Evolutionary conservation across 2,329 filamentous ascomycete genomes (phyloP).

Genomic region (Trichoderma koningii): DNA sequence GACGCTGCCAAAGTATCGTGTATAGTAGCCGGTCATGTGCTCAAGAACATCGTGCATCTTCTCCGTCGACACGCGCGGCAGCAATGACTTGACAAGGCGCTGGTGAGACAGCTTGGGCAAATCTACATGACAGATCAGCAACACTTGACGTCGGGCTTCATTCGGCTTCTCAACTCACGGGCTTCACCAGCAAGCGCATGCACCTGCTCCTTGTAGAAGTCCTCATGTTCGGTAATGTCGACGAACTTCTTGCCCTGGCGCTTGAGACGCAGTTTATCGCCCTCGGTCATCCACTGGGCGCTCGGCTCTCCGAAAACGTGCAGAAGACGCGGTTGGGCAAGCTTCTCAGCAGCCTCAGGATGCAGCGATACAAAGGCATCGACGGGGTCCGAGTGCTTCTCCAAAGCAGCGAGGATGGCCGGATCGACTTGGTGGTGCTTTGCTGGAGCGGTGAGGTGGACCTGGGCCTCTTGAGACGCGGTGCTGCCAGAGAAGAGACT

Average conservation of each 20-base stretch:
- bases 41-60: slow-evolving; percentile 67
- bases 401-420: slow-evolving; percentile 33
- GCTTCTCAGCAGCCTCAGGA: slow-evolving; percentile 34
- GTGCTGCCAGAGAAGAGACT: slow-evolving; percentile 20
- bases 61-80: slow-evolving; percentile 60
- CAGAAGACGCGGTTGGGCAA: slow-evolving; percentile 56
- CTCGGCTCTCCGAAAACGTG: slow-evolving; percentile 65
- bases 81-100: slow-evolving; percentile 56
- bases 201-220: slow-evolving; percentile 44
- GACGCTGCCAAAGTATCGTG: slow-evolving; percentile 53
- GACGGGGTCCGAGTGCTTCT: slow-evolving; percentile 36
- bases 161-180: slow-evolving; percentile 30
- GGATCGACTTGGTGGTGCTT: slow-evolving; percentile 30
- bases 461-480: slow-evolving; percentile 26
- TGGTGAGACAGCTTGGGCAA: slow-evolving; percentile 50
- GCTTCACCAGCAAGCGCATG: slow-evolving; percentile 36
- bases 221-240: slow-evolving; percentile 67
- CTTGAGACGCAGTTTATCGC: slow-evolving; percentile 70
- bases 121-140: slow-evolving; percentile 31
- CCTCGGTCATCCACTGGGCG: slow-evolving; percentile 68
- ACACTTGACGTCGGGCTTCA: no score
- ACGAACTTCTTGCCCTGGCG: slow-evolving; percentile 70
- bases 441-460: slow-evolving; percentile 25
- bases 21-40: slow-evolving; percentile 62
- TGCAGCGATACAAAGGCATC: slow-evolving; percentile 36